These are phyloP conservation scores for Sutorius eximius DNA, from an alignment of 1,284 basidiomycete species.

Conservation along the genomic window DNA sequence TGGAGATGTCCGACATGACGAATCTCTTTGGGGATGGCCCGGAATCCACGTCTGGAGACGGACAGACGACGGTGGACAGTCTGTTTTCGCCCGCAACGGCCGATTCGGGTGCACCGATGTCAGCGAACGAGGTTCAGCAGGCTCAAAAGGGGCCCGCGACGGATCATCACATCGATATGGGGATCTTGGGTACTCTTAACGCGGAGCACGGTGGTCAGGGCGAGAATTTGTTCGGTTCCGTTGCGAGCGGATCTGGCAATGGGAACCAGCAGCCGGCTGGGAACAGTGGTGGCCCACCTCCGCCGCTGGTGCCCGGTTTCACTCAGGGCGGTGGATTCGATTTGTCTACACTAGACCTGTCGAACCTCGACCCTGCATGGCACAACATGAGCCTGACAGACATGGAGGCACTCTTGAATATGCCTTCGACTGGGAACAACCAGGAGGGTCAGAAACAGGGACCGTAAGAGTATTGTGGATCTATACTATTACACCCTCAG, in stretches of 20 bases:
- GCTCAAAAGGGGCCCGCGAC: constrained; percentile 11
- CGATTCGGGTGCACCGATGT: constrained; percentile 16
- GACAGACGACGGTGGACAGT: constrained; percentile 36
- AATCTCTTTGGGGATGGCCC: constrained; percentile 52
- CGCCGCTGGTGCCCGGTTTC: constrained; percentile 42
- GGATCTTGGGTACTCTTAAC: constrained; percentile 29
- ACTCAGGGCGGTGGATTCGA: constrained; percentile 34
- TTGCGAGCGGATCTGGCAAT: constrained; percentile 10
- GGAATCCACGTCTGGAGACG: constrained; percentile 36
- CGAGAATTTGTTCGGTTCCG: constrained; percentile 26
- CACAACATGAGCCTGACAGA: constrained; percentile 37
- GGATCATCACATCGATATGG: constrained; percentile 30
- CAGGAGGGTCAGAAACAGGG: constrained; percentile 31
- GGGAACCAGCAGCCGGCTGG: constrained; percentile 20
- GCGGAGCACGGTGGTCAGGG: constrained; percentile 17
- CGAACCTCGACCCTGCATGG: constrained; percentile 39
- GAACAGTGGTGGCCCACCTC: constrained; percentile 34
- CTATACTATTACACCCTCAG: neutral
- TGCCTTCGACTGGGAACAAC: constrained; percentile 23
- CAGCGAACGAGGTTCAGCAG: constrained; percentile 17
- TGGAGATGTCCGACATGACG: constrained; percentile 54
- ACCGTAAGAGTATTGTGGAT: constrained; percentile 8
- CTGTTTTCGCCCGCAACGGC: constrained; percentile 46
- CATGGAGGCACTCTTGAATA: constrained; percentile 33
- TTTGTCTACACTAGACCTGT: constrained; percentile 45